These are phyloP conservation scores for Tulasnella sp. DNA, from an alignment of 768 basidiomycete genomes.

Conservation along the genomic window DNA sequence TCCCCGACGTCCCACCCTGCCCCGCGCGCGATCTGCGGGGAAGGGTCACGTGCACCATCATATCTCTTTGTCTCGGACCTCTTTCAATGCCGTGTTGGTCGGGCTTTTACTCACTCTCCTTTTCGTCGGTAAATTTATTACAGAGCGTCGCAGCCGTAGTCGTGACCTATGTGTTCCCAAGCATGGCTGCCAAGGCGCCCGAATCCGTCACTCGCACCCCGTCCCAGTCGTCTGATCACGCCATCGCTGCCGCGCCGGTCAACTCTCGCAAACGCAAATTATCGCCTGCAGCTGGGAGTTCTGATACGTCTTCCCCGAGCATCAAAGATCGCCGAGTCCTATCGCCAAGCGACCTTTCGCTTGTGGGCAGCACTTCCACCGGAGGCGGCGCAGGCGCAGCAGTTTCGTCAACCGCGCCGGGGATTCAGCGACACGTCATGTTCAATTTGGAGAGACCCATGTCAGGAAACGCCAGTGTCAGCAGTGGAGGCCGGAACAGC, in stretches of 20 bases:
- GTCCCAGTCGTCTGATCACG: no score
- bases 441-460: neutral
- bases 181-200: neutral
- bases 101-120: neutral
- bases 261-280: neutral
- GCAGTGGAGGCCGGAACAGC: neutral
- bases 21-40: neutral
- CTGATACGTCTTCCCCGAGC: neutral
- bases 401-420: neutral
- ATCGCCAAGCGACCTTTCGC: neutral
- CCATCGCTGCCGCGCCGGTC: no score
- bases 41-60: neutral
- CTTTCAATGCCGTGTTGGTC: neutral
- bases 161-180: neutral
- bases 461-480: neutral
- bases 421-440: neutral
- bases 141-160: neutral
- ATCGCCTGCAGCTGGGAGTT: neutral
- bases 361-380: neutral
- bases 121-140: neutral
- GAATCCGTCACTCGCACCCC: neutral
- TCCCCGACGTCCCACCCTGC: neutral
- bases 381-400: neutral
- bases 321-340: neutral
- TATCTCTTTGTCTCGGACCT: neutral